These are phyloP conservation scores for Lipomyces oligophaga DNA, from an alignment of 805 yeast species.

Conservation along the genomic window DNA sequence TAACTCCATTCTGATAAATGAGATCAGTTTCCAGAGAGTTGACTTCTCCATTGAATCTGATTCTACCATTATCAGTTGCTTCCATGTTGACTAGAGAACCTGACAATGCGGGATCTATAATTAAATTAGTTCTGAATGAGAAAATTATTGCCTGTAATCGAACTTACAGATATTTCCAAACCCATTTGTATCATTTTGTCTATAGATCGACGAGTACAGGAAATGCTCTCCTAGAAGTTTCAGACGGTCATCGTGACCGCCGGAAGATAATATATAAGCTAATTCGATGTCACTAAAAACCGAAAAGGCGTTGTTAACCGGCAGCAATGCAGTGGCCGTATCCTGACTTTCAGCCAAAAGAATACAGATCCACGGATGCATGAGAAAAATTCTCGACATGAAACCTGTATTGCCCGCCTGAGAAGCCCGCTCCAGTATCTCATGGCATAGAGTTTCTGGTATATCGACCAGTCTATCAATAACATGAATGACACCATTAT, in stretches of 20 bases:
- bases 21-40: conserved; percentile 15
- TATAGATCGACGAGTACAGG: conserved; percentile 18
- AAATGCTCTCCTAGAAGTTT: conserved; percentile 21
- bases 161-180: conserved; percentile 18
- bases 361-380: conserved; percentile 20
- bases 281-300: conserved; percentile 20
- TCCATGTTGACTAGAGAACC: conserved; percentile 11
- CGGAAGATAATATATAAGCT: conserved; percentile 17
- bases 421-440: conserved; percentile 1
- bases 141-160: not conserved
- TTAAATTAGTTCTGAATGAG: not conserved
- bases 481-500: conserved; percentile 31
- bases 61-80: conserved; percentile 6
- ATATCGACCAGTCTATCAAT: conserved; percentile 23
- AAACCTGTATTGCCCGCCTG: not conserved
- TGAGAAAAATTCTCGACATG: conserved; percentile 8
- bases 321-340: conserved; percentile 26
- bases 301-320: conserved; percentile 21
- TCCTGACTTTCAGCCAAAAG: conserved; percentile 12
- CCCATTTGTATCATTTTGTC: conserved; percentile 25
- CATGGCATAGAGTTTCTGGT: conserved; percentile 26
- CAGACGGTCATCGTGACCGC: conserved; percentile 22
- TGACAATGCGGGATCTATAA: conserved; percentile 14
- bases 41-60: conserved; percentile 14
- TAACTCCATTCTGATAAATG: conserved; percentile 24